Base-by-base conservation (phyloP, 2,329 filamentous ascomycete genomes). In the Bisporella sp. region DNA sequence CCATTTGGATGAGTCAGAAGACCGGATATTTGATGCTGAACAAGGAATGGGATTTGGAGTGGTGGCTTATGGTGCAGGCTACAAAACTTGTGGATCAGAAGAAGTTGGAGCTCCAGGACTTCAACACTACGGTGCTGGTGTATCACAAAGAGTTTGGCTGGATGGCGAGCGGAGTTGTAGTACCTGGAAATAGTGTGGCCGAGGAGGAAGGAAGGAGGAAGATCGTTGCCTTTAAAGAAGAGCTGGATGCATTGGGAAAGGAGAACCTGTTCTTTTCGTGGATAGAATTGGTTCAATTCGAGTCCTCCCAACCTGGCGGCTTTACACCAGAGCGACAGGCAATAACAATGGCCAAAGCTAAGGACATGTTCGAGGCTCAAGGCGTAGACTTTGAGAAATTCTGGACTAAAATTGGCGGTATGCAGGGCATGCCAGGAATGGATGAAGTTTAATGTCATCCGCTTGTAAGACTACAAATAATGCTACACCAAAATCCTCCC, bases 201-300 rank as follows among this genome's bases (percentile, higher is more conserved):
- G 80, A 85, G 57, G 83, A 87, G 52, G 77, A 82, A 54, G 78
- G 79, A 45, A 72, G 83, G 58, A 79, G 82, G 55, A 89, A 93
- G 68, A 84, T 96, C 6, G 79, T 93, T 55, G 77, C 78, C 3
- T 95, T 96, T 66, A 84, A 88, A 60, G 85, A 93, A 41, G 82
- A 82, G 21, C 74, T 96, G 59, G 76, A 79, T 1, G 76, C 76
- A 3, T 75, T 93, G 68, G 89, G 86, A 41, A 95, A 96, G 69
- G 91, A 96, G 67, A 82, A 86, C 56, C 68, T 96, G 48, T 96
- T 96, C 71, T 96, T 87, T 71, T 81, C 85, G 49, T 96, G 90
- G 89, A 87, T 96, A 45, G 91, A 96, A 71, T 78, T 95, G 63
- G 83, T 96, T 46, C 90, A 96, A 69, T 95, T 82, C 62, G 90